Base-by-base conservation (phyloP, 768 basidiomycete genomes). In the Coprinellus micaceus region DNA sequence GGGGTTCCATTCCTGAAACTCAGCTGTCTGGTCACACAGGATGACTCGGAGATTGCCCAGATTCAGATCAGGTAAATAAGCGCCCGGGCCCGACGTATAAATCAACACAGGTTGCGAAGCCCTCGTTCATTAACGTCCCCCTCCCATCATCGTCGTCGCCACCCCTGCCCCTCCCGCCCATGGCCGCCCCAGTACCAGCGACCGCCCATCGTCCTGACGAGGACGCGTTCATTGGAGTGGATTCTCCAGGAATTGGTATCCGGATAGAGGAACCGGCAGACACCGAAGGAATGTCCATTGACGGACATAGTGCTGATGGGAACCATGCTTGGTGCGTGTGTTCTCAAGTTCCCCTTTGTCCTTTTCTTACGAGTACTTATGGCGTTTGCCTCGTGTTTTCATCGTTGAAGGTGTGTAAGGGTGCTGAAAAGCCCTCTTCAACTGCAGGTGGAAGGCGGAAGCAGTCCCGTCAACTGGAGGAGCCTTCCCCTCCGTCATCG, bases 321-420 rank as follows among this genome's bases (percentile, higher is more conserved):
- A 50, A 29, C 49, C 49, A 51, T 36, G 49, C 49, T 51, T 26
- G 22, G 49, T 51, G 19, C 49, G 49, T 51, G 49, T 51, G 49
- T 51, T 51, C 45, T 19, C n/a, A n/a, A n/a, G n/a, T n/a, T 51
- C 13, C 29, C 19, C 49, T 37, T 51, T 37, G 49, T 51, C 17
- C 29, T 37, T 29, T 21, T 19, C 36, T 22, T 11, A 33, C 33
- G 19, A 51, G 13, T 33, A 48, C 47, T 25, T 24, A 51, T 51
- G 49, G 9, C 33, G 30, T 37, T 12, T 21, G 29, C 49, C 49
- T 51, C 49, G 49, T 51, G 49, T 33, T 36, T 51, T 22, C n/a
- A 29, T 36, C 49, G 33, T 51, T 51, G 49, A 51, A 51, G 49
- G 29, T 29, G 3, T 2, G 29, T 9, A 36, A 21, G 12, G 17